Percentiles rank a stretch among this genome's conserved stretches.
Conservation (phyloP, 352 stramenopile species). For the Phytophthora boehmeriae region DNA sequence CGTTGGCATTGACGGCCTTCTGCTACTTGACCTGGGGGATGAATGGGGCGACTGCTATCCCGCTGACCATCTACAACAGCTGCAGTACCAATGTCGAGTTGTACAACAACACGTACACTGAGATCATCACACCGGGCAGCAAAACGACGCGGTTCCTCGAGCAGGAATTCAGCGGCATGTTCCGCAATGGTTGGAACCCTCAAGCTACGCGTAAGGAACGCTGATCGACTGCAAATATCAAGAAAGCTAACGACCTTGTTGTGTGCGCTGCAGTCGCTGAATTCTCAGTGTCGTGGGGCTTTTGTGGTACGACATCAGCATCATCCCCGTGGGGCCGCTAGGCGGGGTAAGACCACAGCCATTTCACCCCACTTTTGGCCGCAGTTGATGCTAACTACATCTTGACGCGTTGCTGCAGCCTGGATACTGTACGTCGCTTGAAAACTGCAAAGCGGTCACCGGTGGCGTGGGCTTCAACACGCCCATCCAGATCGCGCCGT, state of each 20-base stretch:
- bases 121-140: slow-evolving; percentile 38
- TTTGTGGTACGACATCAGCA: slow-evolving; percentile 72
- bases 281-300: slow-evolving; percentile 46
- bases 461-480: slow-evolving; percentile 52
- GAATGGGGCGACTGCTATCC: slow-evolving; percentile 33
- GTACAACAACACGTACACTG: slow-evolving; percentile 52
- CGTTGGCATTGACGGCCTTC: slow-evolving; percentile 1
- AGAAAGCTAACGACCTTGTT: slow-evolving; percentile 13
- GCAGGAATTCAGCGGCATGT: slow-evolving; percentile 69
- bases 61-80: slow-evolving; percentile 62
- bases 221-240: background rate
- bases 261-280: slow-evolving; percentile 44
- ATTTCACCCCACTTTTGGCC: background rate
- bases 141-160: slow-evolving; percentile 37
- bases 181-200: slow-evolving; percentile 59
- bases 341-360: slow-evolving; percentile 25
- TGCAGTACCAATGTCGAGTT: slow-evolving; percentile 50
- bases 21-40: slow-evolving; percentile 5
- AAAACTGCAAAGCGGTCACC: slow-evolving; percentile 44
- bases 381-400: slow-evolving; percentile 4
- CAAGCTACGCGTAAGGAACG: slow-evolving; percentile 56
- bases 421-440: slow-evolving; percentile 42
- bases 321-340: slow-evolving; percentile 53
- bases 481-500: slow-evolving; percentile 51
- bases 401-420: slow-evolving; percentile 22